These are phyloP conservation scores for Apodospora peruviana DNA, from an alignment of 495 filamentous ascomycete species.

Conservation along the genomic window DNA sequence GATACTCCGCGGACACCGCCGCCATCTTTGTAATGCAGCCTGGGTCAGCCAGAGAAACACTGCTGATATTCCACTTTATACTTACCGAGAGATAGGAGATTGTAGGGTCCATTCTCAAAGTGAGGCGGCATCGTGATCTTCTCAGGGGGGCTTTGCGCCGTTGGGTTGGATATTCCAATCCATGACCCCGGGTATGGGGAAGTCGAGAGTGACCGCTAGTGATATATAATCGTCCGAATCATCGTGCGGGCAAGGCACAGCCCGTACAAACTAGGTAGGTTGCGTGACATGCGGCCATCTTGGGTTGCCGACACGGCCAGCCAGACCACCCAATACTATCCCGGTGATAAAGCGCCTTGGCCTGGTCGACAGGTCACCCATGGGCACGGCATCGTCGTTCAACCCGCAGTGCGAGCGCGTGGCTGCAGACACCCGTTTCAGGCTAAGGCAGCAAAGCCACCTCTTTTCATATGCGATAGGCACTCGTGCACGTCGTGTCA, in stretches of 20 bases:
- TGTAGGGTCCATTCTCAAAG: constrained; percentile 7
- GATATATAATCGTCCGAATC: too few species aligned
- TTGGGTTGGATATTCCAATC: too few species aligned
- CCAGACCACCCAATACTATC: background rate
- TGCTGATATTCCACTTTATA: background rate
- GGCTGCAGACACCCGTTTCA: too few species aligned
- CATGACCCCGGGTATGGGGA: too few species aligned
- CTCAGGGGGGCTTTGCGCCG: too few species aligned
- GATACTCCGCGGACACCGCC: constrained; percentile 34
- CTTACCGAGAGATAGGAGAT: constrained; percentile 18
- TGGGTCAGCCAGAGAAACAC: background rate
- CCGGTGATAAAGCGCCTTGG: background rate
- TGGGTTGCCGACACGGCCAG: background rate
- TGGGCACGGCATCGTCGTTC: too few species aligned
- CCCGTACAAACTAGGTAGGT: background rate
- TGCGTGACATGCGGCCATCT: background rate
- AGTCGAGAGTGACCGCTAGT: too few species aligned
- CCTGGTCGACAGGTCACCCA: too few species aligned
- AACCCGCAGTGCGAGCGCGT: too few species aligned
- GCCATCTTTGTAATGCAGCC: constrained; percentile 21
- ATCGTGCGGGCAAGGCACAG: background rate
- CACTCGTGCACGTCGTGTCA: too few species aligned
- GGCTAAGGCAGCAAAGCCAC: too few species aligned
- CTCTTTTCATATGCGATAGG: too few species aligned
- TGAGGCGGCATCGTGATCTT: background rate